These are phyloP conservation scores for Amphicarpaea edgeworthii DNA, from an alignment of 306 rosid species.

Conservation along the genomic window DNA sequence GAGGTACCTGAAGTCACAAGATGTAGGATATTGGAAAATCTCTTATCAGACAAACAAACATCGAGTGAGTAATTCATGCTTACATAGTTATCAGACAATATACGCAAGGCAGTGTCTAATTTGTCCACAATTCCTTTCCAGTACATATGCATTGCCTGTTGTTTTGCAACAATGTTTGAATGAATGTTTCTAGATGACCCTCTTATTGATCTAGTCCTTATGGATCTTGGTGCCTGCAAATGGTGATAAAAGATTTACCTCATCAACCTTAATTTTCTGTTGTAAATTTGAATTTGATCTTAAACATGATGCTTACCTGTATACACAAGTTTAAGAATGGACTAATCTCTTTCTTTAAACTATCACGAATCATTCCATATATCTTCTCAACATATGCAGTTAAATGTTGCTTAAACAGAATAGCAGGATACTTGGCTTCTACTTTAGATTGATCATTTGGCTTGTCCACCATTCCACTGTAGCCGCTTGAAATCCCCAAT, in stretches of 20 bases:
- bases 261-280: neutral
- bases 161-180: conserved; percentile 81
- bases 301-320: conserved; percentile 62
- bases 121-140: conserved; percentile 89
- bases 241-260: conserved; percentile 34
- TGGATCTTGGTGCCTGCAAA: conserved; percentile 83
- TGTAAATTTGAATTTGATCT: conserved; percentile 11
- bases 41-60: conserved; percentile 23
- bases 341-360: conserved; percentile 84
- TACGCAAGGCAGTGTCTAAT: conserved; percentile 63
- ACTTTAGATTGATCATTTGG: conserved; percentile 74
- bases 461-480: conserved; percentile 83
- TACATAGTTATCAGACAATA: conserved; percentile 74
- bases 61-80: conserved; percentile 42
- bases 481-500: conserved; percentile 84
- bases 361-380: conserved; percentile 82
- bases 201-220: conserved; percentile 69
- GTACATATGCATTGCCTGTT: conserved; percentile 79
- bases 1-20: conserved; percentile 68
- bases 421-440: conserved; percentile 91
- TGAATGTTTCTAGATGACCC: conserved; percentile 84
- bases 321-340: conserved; percentile 85
- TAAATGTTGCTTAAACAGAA: conserved; percentile 80
- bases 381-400: conserved; percentile 84
- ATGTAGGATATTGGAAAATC: conserved; percentile 39